These are phyloP conservation scores for Boletus vinaceobasis DNA, from an alignment of 768 basidiomycete genomes.

Conservation along the genomic window DNA sequence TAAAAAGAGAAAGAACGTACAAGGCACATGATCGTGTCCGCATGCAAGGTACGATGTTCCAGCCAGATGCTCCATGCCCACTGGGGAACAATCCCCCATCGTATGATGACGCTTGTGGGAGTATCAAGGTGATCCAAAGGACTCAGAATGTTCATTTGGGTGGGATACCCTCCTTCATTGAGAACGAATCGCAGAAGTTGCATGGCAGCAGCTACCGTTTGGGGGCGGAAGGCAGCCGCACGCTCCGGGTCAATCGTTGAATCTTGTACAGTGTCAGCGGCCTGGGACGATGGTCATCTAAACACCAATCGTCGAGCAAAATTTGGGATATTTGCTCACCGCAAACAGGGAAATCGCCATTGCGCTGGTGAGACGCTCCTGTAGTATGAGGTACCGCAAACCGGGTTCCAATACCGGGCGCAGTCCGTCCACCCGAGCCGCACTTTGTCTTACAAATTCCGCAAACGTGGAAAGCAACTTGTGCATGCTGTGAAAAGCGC, in stretches of 20 bases:
- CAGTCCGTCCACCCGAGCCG: constrained; percentile 11
- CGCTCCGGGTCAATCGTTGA: background rate
- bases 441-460: constrained; percentile 22
- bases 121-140: constrained; percentile 33
- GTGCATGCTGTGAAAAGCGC: constrained; percentile 9
- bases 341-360: constrained; percentile 37
- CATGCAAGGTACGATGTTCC: constrained; percentile 47
- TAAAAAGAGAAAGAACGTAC: constrained; percentile 34
- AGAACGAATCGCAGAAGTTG: constrained; percentile 43
- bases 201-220: constrained; percentile 43
- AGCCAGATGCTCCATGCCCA: constrained; percentile 69
- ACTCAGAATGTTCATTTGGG: constrained; percentile 3
- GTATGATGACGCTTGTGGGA: constrained; percentile 50
- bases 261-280: constrained; percentile 16
- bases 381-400: constrained; percentile 14
- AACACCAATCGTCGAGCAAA: background rate
- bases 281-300: constrained; percentile 12
- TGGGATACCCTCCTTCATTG: constrained; percentile 19
- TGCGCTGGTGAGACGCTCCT: constrained; percentile 32
- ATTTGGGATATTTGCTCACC: constrained; percentile 20
- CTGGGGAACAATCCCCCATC: constrained; percentile 52
- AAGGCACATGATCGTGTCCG: constrained; percentile 46
- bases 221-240: constrained; percentile 40
- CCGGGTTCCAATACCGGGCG: constrained; percentile 2
- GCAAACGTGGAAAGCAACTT: constrained; percentile 11